Evolutionary conservation across 2,329 filamentous ascomycete genomes (phyloP).

Genomic region (Xenoacremonium recifei): DNA sequence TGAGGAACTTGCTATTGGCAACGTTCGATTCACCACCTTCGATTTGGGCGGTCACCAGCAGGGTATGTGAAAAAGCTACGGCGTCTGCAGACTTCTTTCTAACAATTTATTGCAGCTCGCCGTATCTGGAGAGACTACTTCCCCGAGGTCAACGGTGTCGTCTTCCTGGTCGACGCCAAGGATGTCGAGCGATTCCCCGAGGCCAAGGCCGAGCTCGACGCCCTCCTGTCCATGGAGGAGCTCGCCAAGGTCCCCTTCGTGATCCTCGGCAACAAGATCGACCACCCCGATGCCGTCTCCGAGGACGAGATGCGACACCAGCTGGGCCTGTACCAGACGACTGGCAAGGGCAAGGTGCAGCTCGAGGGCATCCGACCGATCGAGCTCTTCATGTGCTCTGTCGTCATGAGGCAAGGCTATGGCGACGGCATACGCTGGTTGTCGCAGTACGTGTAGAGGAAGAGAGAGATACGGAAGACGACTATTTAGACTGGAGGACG

Average conservation of each 20-base stretch:
- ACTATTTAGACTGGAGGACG: constrained; percentile 19
- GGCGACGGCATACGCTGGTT: constrained; percentile 90
- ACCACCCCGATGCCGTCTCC: constrained; percentile 91
- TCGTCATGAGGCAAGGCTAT: constrained; percentile 96
- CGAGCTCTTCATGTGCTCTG: constrained; percentile 98
- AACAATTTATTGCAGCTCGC: constrained; percentile 57
- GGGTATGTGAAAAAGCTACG: constrained; percentile 47
- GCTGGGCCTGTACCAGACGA: constrained; percentile 93
- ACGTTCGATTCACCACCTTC: constrained; percentile 92
- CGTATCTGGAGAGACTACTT: constrained; percentile 97
- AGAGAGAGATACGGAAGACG: constrained; percentile 11
- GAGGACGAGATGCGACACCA: constrained; percentile 94
- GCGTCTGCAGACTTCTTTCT: neutral
- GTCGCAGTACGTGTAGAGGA: constrained; percentile 79
- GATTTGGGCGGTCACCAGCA: constrained; percentile 93
- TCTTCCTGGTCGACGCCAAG: constrained; percentile 97
- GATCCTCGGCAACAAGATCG: constrained; percentile 98
- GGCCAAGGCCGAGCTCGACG: constrained; percentile 95
- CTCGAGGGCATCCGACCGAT: constrained; percentile 91
- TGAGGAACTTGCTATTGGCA: constrained; percentile 89
- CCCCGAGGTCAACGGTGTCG: constrained; percentile 92
- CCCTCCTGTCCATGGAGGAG: constrained; percentile 94
- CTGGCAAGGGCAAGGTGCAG: constrained; percentile 91
- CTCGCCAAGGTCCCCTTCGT: constrained; percentile 93
- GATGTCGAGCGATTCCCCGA: constrained; percentile 93